phyloP scores from a whole-genome alignment of 441 rosid genomes.

The Biscutella auriculata region DNA sequence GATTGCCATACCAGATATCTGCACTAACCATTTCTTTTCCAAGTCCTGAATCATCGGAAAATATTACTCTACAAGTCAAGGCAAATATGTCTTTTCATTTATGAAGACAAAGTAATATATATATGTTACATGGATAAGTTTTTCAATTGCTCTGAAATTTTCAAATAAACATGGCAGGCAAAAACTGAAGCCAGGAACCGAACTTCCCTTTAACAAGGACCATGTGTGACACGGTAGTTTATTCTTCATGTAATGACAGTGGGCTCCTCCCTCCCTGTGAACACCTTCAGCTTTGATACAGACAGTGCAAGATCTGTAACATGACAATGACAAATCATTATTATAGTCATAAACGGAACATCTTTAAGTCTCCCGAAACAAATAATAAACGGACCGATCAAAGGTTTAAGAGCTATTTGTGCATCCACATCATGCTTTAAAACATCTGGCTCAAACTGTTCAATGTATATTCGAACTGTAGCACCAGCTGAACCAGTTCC shows the following conservation, averaged over 20 bases:
- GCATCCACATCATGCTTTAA: constrained; percentile 86
- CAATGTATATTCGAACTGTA: constrained; percentile 69
- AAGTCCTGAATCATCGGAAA: constrained; percentile 2
- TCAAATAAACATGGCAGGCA: constrained; percentile 21
- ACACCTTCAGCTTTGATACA: constrained; percentile 77
- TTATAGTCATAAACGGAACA: neutral
- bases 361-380: neutral
- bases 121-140: constrained; percentile 5
- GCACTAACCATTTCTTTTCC: constrained; percentile 20
- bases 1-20: too few species aligned
- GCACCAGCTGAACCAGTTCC: constrained; percentile 98
- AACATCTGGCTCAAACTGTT: constrained; percentile 71
- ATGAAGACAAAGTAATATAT: neutral
- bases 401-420: constrained; percentile 66
- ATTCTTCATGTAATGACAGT: constrained; percentile 69
- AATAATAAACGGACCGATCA: constrained; percentile 46
- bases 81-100: neutral
- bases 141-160: constrained; percentile 4
- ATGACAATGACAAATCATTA: constrained; percentile 11
- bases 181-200: constrained; percentile 27
- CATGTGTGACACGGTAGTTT: neutral
- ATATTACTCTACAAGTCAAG: constrained; percentile 1
- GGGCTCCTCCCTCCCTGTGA: constrained; percentile 87
- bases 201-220: constrained; percentile 17
- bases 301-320: constrained; percentile 73